These are phyloP conservation scores for Hemileccinum impolitum DNA, from an alignment of 768 basidiomycete genomes.

Conservation along the genomic window DNA sequence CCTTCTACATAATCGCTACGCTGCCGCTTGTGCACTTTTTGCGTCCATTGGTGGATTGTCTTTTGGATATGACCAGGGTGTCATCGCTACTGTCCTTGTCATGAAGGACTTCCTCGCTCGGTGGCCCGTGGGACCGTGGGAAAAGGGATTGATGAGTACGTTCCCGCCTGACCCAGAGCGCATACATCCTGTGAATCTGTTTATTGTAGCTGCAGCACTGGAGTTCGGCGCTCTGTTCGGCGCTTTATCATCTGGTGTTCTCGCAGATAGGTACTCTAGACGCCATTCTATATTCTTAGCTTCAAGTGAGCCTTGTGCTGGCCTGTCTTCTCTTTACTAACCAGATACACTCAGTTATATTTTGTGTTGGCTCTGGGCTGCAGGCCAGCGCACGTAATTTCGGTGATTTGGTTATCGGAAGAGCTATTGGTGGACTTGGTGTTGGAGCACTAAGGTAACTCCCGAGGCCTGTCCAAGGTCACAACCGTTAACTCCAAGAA, in stretches of 20 bases:
- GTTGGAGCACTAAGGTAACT: conserved; percentile 70
- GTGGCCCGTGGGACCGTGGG: conserved; percentile 69
- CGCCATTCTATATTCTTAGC: conserved; percentile 64
- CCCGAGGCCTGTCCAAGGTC: conserved; percentile 7
- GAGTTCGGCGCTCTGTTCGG: conserved; percentile 82
- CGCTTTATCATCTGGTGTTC: conserved; percentile 60
- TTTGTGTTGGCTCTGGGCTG: conserved; percentile 67
- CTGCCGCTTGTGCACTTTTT: conserved; percentile 65
- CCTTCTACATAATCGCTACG: conserved; percentile 60
- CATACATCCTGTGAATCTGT: background rate
- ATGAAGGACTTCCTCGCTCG: conserved; percentile 69
- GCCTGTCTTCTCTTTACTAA: conserved; percentile 2
- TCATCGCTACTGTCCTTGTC: conserved; percentile 82
- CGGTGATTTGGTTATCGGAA: conserved; percentile 58
- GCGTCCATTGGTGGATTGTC: conserved; percentile 75
- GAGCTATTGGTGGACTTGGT: conserved; percentile 74
- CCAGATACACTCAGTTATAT: conserved; percentile 46
- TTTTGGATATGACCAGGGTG: conserved; percentile 84
- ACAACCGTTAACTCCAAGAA: conserved; percentile 24
- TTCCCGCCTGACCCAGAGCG: conserved; percentile 4
- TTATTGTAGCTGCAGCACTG: conserved; percentile 60
- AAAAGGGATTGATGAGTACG: conserved; percentile 78
- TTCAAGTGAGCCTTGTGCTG: conserved; percentile 46
- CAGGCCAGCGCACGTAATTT: conserved; percentile 61
- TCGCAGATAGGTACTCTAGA: conserved; percentile 67